These are phyloP conservation scores for Cryptococcus maquisensis DNA, from an alignment of 1,284 basidiomycete genomes.

Conservation along the genomic window DNA sequence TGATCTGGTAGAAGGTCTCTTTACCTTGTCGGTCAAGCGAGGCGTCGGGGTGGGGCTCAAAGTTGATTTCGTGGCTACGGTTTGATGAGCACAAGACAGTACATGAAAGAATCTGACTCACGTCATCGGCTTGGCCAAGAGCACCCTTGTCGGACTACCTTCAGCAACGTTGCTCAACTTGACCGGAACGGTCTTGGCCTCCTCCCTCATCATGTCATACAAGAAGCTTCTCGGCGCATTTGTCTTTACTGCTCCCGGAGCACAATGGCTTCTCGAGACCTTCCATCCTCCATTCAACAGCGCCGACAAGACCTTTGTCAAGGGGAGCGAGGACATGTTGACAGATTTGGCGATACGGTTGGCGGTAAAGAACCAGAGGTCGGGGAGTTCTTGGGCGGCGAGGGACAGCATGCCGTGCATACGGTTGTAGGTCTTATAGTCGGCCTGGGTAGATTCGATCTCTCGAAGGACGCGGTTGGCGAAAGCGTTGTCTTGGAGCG, in stretches of 20 bases:
- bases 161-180: constrained; percentile 72
- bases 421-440: constrained; percentile 74
- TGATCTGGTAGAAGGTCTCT: constrained; percentile 84
- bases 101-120: constrained; percentile 44
- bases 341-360: constrained; percentile 66
- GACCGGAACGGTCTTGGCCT: constrained; percentile 72
- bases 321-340: constrained; percentile 47
- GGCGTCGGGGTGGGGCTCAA: constrained; percentile 65
- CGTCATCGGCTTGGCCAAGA: constrained; percentile 66
- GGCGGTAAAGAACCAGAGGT: constrained; percentile 89
- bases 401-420: constrained; percentile 96
- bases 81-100: constrained; percentile 8
- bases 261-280: constrained; percentile 85
- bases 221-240: constrained; percentile 68
- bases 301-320: constrained; percentile 75
- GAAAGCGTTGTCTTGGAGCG: constrained; percentile 75
- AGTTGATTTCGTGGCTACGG: constrained; percentile 63
- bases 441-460: constrained; percentile 55
- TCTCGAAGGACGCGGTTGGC: constrained; percentile 70
- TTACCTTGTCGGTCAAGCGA: constrained; percentile 54
- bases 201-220: constrained; percentile 77
- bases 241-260: constrained; percentile 86
- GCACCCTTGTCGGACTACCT: constrained; percentile 61
- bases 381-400: constrained; percentile 75
- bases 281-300: constrained; percentile 78